Evolutionary conservation across 805 yeast genomes (phyloP), one percentile per base, ranked within the genome.

Genomic region (Starmerella cellae): DNA sequence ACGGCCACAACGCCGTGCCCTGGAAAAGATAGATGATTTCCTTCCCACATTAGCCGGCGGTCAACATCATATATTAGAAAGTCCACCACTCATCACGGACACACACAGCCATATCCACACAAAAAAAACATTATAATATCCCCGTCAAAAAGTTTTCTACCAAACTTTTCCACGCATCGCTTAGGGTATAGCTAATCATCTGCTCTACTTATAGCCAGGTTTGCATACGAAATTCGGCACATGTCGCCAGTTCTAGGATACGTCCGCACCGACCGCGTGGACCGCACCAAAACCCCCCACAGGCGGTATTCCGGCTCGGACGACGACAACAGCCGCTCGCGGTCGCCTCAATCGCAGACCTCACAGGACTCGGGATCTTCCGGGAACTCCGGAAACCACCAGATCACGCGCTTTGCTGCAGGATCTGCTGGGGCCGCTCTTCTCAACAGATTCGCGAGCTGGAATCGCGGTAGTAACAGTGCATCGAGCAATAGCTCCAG

Each of bases 231-330:
- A n/a, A n/a, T 13, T 24, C 28, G 28, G 32, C 19, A 28, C 5
- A 40, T 40, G 47, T 37, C 37, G 26, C 47, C 47, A 3, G 47
- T 43, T 13, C 39, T 43, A 16, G 43, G 43, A 27, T 43, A 43
- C 32, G 35, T 41, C 14, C 43, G 47, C 16, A 23, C 41, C 5
- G 44, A 39, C 37, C 32, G 46, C 21, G 5, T 21, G 4, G 46
- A 43, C 20, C 43, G 46, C 22, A 18, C 37, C 8, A 22, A 20
- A 2, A 19, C 28, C 16, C 23, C 16, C 34, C 35, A 39, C 27
- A 19, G 28, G 28, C 28, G 28, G 8, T 13, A 8, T 24, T 24
- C 28, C 11, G 28, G 28, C 28, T 24, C 28, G 28, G 28, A 13
- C 28, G 16, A 17, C 17, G 16, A 14, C 17, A 14, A n/a, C 32